A percentile compares a stretch with the other conserved stretches of the same genome.
These are phyloP conservation scores for Aspergillus panamensis DNA, from an alignment of 495 filamentous ascomycete species.

Conservation along the genomic window DNA sequence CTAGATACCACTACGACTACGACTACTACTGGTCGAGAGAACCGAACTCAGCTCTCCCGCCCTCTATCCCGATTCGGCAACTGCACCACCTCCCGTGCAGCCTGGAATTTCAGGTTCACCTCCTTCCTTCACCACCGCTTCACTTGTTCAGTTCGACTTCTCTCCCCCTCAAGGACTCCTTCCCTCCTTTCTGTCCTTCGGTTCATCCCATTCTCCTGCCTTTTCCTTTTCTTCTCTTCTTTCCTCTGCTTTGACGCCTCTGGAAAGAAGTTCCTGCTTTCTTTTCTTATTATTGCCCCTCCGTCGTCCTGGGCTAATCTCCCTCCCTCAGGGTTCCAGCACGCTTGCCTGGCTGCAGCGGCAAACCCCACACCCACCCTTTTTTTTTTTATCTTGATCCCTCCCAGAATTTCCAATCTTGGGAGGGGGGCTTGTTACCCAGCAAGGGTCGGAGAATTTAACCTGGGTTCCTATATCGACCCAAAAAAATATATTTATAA, in stretches of 20 bases:
- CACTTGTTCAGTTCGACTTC: no score
- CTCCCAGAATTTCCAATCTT: slow-evolving; percentile 14
- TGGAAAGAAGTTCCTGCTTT: background rate
- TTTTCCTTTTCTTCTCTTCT: slow-evolving; percentile 2
- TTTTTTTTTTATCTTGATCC: slow-evolving; percentile 32
- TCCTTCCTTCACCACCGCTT: background rate
- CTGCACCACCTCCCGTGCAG: slow-evolving; percentile 10
- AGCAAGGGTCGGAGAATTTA: slow-evolving; percentile 24
- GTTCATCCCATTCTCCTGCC: slow-evolving; percentile 9
- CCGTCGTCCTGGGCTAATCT: slow-evolving; percentile 21
- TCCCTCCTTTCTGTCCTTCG: background rate
- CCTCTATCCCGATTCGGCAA: slow-evolving; percentile 11
- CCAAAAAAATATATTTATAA: background rate
- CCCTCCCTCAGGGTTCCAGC: slow-evolving; percentile 14
- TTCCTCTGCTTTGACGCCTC: background rate
- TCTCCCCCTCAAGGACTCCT: background rate
- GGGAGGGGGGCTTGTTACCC: slow-evolving; percentile 13
- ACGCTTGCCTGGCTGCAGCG: slow-evolving; percentile 40
- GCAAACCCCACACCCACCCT: slow-evolving; percentile 60
- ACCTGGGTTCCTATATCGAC: background rate
- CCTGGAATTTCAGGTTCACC: slow-evolving; percentile 17
- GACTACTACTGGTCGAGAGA: no score
- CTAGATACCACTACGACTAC: background rate
- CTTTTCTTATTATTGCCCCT: slow-evolving; percentile 1
- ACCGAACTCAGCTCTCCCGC: no score